Evolutionary conservation across 768 basidiomycete genomes (phyloP), one percentile per base, ranked within the genome.

Genomic region (Lactarius tabidus): DNA sequence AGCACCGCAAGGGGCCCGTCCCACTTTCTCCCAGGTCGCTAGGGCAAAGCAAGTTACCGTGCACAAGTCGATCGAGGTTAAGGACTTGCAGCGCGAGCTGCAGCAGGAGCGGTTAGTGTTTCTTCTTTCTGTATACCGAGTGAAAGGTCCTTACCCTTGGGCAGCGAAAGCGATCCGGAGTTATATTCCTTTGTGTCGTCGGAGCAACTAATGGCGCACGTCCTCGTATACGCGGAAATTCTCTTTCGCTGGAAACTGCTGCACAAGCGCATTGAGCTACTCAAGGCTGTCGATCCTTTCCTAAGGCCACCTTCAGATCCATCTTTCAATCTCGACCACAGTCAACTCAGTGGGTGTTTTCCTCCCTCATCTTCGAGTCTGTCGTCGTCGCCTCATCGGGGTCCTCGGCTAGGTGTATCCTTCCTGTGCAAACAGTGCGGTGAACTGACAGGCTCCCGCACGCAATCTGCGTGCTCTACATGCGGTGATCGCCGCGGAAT

Each of bases 181-280:
- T 17, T 54, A 6, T 55, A n/a, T 58, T 57, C 63, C 2, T 39
- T 26, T 6, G 52, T 18, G 20, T 59, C 70, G 43, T 18, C 84
- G 26, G 74, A 77, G 26, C 82, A 81, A 62, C 67, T 81, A 39
- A 72, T 78, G 26, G 75, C 72, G 9, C 90, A 94, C 73, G 78
- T 93, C 26, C 75, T 85, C 51, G 79, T 80, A 1, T 95, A 94
- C 71, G 88, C 89, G 7, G 90, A 94, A 62, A 76, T 89, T 67
- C 77, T 95, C 28, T 84, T 85, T 68, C 77, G 86, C 52, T 95
- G 93, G 93, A 77, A 84, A 67, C 73, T 92, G 59, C 77, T 83
- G 69, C 80, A 85, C 45, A 89, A 91, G 72, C 84, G 92, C 3
- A 75, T 87, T 20, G 90, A 92, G 68, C 79, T 94, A 1, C 75